These are phyloP conservation scores for Xylaria sp. DNA, from an alignment of 2,329 filamentous ascomycete genomes.

Conservation along the genomic window DNA sequence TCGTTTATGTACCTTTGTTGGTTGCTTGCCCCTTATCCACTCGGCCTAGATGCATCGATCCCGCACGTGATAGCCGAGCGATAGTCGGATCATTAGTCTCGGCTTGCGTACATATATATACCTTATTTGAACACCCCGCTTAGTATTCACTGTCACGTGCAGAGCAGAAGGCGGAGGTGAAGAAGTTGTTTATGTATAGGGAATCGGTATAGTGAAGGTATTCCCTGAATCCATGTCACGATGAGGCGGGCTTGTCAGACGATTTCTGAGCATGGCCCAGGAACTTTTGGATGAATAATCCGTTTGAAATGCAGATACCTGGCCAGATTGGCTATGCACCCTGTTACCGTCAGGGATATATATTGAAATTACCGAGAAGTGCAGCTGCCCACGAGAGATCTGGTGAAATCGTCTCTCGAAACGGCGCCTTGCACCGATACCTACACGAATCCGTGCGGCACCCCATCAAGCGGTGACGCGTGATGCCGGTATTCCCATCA, in stretches of 20 bases:
- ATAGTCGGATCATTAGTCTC: background rate
- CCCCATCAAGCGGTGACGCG: conserved; percentile 5
- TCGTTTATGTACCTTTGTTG: background rate
- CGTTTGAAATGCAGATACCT: too few species aligned
- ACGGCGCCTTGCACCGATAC: background rate
- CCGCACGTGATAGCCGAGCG: conserved; percentile 9
- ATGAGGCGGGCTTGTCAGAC: too few species aligned
- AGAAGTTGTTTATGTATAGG: too few species aligned
- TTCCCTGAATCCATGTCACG: too few species aligned
- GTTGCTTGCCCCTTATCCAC: background rate
- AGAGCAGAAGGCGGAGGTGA: background rate
- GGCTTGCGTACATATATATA: background rate
- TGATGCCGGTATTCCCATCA: background rate
- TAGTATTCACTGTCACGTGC: background rate
- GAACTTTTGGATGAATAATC: background rate
- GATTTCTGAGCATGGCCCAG: too few species aligned
- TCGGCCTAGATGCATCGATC: background rate
- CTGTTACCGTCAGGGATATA: background rate
- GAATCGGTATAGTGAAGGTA: too few species aligned
- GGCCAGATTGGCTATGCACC: background rate
- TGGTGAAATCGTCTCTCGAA: background rate
- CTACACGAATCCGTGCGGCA: background rate
- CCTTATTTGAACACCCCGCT: too few species aligned
- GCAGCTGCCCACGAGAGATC: background rate
- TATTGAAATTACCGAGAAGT: background rate